Base-by-base conservation (phyloP, 2,329 filamentous ascomycete genomes). In the Fusarium buharicum region DNA sequence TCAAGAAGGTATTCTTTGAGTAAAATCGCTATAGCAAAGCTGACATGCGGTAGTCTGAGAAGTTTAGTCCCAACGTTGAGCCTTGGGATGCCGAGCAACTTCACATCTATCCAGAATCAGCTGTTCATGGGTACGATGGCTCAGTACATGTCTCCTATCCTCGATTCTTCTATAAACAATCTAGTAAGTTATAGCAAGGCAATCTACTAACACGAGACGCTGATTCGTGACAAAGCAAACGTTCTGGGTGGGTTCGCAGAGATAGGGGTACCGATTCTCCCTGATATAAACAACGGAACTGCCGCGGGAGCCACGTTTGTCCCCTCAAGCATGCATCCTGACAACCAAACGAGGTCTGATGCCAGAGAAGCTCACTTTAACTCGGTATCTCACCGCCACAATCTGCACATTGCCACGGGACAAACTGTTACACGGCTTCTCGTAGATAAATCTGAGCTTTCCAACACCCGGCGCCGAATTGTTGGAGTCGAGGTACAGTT, bases 1-100 rank as follows among this genome's bases (percentile, higher is more conserved):
- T 82, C 55, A 76, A 74, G 31, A 81, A 80, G 69, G 77, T 75
- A 38, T 27, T 18, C 3, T 4, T 34, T 6, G 7, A 33, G 13
- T 24, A 2, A 12, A 14, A 18, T 18, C 4, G 8, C 2, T 7
- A 28, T 10, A 8, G 24, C 4, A 22, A 24, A 12, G 14, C 30
- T 57, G 12, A 51, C 6, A 2, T 30, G 22, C 22, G 8, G 11
- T n/a, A 63, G 60, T 63, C 49, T 3, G 60, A 64, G 24, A 38
- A 8, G 0, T 64, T 63, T 16, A 51, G 24, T 11, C 45, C 30
- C 12, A 62, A 58, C 36, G 49, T 43, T n/a, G 27, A 28, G 24
- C 17, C 36, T 12, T 11, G 17, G 14, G 44, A 40, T 17, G 54
- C 22, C 1, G 9, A 34, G 10, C 27, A 50, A 3, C 60, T 63